Conservation (phyloP, 2,329 filamentous ascomycete genomes). For the Pseudonectria buxi region DNA sequence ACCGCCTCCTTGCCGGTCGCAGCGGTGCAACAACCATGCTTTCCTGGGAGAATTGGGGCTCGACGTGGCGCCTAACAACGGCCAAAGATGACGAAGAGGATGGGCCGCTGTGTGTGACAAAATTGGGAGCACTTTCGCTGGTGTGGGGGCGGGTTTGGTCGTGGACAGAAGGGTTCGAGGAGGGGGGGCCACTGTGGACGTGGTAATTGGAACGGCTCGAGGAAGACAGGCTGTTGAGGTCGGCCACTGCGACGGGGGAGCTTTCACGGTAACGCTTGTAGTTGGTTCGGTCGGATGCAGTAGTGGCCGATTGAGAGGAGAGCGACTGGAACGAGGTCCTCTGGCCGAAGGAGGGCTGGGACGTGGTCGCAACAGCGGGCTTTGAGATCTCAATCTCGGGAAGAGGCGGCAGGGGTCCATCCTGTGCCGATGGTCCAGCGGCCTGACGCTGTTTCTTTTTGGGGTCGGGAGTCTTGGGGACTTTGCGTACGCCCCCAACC, state of each 20-base stretch:
- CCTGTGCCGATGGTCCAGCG: conserved; percentile 19
- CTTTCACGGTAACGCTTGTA: conserved; percentile 48
- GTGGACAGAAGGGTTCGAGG: conserved; percentile 33
- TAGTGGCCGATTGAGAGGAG: conserved; percentile 33
- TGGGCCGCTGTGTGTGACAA: conserved; percentile 42
- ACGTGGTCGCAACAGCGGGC: conserved; percentile 12
- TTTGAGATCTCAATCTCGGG: conserved; percentile 21
- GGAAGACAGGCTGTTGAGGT: conserved; percentile 36
- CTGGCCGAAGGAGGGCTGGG: conserved; percentile 12
- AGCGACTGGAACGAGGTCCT: conserved; percentile 17
- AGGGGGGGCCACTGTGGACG: conserved; percentile 45
- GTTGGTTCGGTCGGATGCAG: conserved; percentile 44
- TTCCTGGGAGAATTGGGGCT: conserved; percentile 51
- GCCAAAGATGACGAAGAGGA: conserved; percentile 36
- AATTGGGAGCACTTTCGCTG: conserved; percentile 43
- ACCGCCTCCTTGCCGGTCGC: conserved; percentile 38
- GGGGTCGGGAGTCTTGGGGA: conserved; percentile 31
- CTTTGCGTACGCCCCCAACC: conserved; percentile 49
- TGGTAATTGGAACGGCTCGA: conserved; percentile 45
- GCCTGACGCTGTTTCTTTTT: conserved; percentile 33
- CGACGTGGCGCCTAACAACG: conserved; percentile 25
- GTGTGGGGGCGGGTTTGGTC: conserved; percentile 28
- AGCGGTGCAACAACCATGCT: conserved; percentile 53
- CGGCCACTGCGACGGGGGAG: conserved; percentile 26
- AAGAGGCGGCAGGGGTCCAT: conserved; percentile 22